Base-by-base conservation (phyloP, 495 filamentous ascomycete species). In the Cetradonia linearis region DNA sequence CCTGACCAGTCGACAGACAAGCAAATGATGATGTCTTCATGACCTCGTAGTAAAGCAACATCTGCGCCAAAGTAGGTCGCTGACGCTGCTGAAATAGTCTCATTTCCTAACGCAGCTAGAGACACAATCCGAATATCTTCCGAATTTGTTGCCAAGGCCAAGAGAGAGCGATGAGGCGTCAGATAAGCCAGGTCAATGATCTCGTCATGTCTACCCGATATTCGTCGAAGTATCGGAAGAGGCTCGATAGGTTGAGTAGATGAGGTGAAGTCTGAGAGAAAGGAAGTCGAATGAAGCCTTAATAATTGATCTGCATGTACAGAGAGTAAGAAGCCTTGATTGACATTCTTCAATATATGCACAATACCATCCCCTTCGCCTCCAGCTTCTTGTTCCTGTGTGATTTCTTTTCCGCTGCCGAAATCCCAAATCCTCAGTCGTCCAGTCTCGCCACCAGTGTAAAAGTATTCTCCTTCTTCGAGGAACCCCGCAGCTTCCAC, bases 121-220 rank as follows among this genome's bases (percentile, higher is more conserved):
- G 88, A 88, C 16, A 99, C 82, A 58, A 99, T 78, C 38, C 91
- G 83, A 37, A 99, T 83, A 52, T 91, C 89, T 74, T 97, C 93
- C 2, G 90, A 89, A 72, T 97, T 99, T 18, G 92, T 97, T 10
- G 91, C 91, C 20, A 99, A 75, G 30, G 93, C 93, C 65, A 99
- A 78, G 56, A 90, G 76, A 25, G 87, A 90, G 50, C 82, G 81
- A 58, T 91, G 84, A 13, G 83, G 81, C 1, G 91, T 84, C 59
- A 96, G 79, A 67, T 90, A 95, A 28, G 84, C 86, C 27, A 96
- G 73, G 65, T 97, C 94, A 65, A 97, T 94, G 58, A 97, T 91
- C 69, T 97, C 93, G 68, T 97, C 93, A 70, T 97, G 90, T 37
- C 93, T 96, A 27, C 94, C 94, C 23, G 92, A 95, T 63, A 97